Evolutionary conservation across 2,329 filamentous ascomycete genomes (phyloP).

Genomic region (Epichloe gansuensis): DNA sequence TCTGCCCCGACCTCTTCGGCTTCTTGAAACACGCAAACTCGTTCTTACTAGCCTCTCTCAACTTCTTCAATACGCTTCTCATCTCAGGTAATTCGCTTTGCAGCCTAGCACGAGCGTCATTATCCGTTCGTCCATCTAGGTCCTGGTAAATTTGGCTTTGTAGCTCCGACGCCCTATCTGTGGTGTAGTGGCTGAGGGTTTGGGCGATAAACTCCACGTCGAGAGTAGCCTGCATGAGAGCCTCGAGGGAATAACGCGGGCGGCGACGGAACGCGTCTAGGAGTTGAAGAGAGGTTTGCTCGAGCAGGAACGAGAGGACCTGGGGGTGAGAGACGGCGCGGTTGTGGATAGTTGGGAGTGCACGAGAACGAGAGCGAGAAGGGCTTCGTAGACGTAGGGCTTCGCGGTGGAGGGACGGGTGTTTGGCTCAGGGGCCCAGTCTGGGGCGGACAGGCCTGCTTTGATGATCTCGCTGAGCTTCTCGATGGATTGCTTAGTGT

Average conservation of each 20-base stretch:
- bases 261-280: constrained; percentile 65
- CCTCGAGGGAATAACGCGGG: constrained; percentile 58
- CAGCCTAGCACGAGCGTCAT: constrained; percentile 64
- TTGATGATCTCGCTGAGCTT: constrained; percentile 58
- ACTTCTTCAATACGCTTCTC: constrained; percentile 71
- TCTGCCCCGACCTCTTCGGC: constrained; percentile 33
- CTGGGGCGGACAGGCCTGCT: constrained; percentile 55
- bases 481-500: constrained; percentile 67
- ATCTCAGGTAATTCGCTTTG: constrained; percentile 85
- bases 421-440: constrained; percentile 53
- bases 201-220: constrained; percentile 96
- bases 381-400: constrained; percentile 79
- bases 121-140: constrained; percentile 79
- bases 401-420: constrained; percentile 60
- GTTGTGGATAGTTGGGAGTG: constrained; percentile 84
- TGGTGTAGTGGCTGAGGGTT: constrained; percentile 81
- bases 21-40: constrained; percentile 82
- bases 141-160: constrained; percentile 90
- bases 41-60: constrained; percentile 69
- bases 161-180: constrained; percentile 64
- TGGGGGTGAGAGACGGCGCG: constrained; percentile 62
- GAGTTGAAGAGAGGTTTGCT: constrained; percentile 68
- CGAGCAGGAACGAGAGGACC: constrained; percentile 77
- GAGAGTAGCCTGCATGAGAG: constrained; percentile 91
- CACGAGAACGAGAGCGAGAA: constrained; percentile 77